phyloP scores from a whole-genome alignment of 345 rosid species.

The Heritiera littoralis region DNA sequence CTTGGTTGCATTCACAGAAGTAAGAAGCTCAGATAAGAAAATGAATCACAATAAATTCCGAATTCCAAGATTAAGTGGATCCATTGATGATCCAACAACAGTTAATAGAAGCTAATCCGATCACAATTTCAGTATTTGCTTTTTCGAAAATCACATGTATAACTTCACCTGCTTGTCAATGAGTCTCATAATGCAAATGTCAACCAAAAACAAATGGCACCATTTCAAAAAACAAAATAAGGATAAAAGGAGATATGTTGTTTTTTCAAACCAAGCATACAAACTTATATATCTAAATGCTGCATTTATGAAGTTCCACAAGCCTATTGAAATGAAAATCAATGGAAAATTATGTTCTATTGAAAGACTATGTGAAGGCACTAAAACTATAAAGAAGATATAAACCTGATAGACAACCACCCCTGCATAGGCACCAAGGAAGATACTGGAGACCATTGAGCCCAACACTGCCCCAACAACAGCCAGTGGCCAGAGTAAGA shows the following conservation, averaged over 20 bases:
- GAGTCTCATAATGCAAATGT: neutral
- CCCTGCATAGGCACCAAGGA: slow-evolving; percentile 90
- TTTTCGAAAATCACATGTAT: neutral
- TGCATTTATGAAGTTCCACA: neutral
- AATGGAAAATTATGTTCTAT: neutral
- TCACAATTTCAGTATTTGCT: neutral
- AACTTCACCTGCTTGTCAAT: neutral
- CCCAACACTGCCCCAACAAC: slow-evolving; percentile 84
- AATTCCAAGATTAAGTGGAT: slow-evolving; percentile 5
- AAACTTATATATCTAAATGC: neutral
- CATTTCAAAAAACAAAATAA: neutral
- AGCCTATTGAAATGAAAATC: neutral
- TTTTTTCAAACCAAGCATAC: neutral
- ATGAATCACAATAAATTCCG: neutral
- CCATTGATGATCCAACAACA: neutral
- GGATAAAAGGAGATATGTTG: neutral
- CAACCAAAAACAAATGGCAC: neutral
- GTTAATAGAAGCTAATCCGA: neutral
- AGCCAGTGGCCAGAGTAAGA: slow-evolving; percentile 95
- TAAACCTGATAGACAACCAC: slow-evolving; percentile 77
- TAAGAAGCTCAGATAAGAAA: neutral
- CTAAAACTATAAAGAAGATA: neutral
- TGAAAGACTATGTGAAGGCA: slow-evolving; percentile 8
- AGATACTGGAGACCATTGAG: slow-evolving; percentile 68
- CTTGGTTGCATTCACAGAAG: neutral